These are phyloP conservation scores for Santalum album DNA, from an alignment of 164 flowering plant genomes.

Conservation along the genomic window DNA sequence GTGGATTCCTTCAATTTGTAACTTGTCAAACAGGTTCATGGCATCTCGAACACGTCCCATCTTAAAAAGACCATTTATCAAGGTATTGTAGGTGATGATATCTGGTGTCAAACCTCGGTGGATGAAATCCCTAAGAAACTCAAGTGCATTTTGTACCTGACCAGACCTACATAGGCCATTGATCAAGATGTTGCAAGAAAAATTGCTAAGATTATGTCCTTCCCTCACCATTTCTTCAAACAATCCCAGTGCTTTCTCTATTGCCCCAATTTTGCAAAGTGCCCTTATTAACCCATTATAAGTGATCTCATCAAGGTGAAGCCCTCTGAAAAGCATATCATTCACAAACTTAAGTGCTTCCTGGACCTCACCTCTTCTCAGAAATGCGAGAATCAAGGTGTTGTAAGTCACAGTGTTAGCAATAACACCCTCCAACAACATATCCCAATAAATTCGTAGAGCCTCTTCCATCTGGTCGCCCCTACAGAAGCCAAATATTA, in stretches of 20 bases:
- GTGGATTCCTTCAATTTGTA: slow-evolving; percentile 48
- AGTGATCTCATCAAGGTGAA: slow-evolving; percentile 62
- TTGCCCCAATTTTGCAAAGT: slow-evolving; percentile 52
- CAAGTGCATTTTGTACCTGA: slow-evolving; percentile 47
- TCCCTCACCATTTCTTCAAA: slow-evolving; percentile 67
- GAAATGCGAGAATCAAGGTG: slow-evolving; percentile 59
- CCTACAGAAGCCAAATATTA: slow-evolving; percentile 64
- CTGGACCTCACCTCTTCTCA: slow-evolving; percentile 41
- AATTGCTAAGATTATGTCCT: slow-evolving; percentile 37
- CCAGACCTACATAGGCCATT: slow-evolving; percentile 65
- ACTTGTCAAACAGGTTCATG: slow-evolving; percentile 49
- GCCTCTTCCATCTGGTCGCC: slow-evolving; percentile 58
- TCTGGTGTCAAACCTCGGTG: slow-evolving; percentile 68
- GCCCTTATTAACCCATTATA: slow-evolving; percentile 73
- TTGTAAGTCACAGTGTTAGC: slow-evolving; percentile 85
- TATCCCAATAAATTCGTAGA: slow-evolving; percentile 41
- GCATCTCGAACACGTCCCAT: slow-evolving; percentile 51
- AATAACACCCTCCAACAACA: slow-evolving; percentile 72
- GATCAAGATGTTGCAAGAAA: slow-evolving; percentile 70
- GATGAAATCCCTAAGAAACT: slow-evolving; percentile 59
- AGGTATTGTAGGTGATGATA: slow-evolving; percentile 71
- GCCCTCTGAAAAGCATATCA: slow-evolving; percentile 77
- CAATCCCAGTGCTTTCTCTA: slow-evolving; percentile 54
- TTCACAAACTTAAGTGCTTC: slow-evolving; percentile 61
- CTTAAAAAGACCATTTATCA: slow-evolving; percentile 84